These are phyloP conservation scores for Piromyces sp. DNA, from an alignment of 192 early-diverging fungal species.

Conservation along the genomic window DNA sequence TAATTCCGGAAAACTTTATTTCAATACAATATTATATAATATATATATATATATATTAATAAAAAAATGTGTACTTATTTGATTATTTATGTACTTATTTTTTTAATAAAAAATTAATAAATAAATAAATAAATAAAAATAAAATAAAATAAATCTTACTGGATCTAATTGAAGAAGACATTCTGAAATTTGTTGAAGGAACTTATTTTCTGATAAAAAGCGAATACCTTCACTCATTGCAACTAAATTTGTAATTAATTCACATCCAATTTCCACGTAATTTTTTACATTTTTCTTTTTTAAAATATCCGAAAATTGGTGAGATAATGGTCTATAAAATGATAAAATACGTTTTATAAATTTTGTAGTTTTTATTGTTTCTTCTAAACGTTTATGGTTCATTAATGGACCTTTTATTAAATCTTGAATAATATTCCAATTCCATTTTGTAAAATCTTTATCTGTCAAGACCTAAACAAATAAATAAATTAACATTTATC, in stretches of 20 bases:
- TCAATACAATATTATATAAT: slow-evolving; percentile 8
- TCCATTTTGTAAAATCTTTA: slow-evolving; percentile 63
- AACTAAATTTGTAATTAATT: slow-evolving; percentile 46
- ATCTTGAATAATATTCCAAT: slow-evolving; percentile 56
- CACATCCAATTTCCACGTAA: slow-evolving; percentile 48
- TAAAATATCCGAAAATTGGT: slow-evolving; percentile 50
- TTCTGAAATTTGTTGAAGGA: slow-evolving; percentile 52
- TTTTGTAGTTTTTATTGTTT: slow-evolving; percentile 48
- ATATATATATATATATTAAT: not conserved
- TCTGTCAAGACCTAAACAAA: slow-evolving; percentile 44
- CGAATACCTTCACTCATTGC: slow-evolving; percentile 42
- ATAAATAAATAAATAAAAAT: no score
- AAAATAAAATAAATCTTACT: slow-evolving; percentile 15
- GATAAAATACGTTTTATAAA: slow-evolving; percentile 51
- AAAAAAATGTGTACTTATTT: no score
- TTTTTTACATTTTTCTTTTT: slow-evolving; percentile 18
- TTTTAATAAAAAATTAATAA: no score
- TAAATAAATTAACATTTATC: no score
- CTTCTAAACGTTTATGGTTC: slow-evolving; percentile 55
- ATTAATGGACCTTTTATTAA: slow-evolving; percentile 59
- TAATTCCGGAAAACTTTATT: not conserved
- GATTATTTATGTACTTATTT: no score
- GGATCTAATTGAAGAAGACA: slow-evolving; percentile 60
- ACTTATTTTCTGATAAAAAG: slow-evolving; percentile 48
- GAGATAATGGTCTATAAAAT: slow-evolving; percentile 53